phyloP scores from a whole-genome alignment of 495 filamentous ascomycete species.

The Trichoderma gamsii region DNA sequence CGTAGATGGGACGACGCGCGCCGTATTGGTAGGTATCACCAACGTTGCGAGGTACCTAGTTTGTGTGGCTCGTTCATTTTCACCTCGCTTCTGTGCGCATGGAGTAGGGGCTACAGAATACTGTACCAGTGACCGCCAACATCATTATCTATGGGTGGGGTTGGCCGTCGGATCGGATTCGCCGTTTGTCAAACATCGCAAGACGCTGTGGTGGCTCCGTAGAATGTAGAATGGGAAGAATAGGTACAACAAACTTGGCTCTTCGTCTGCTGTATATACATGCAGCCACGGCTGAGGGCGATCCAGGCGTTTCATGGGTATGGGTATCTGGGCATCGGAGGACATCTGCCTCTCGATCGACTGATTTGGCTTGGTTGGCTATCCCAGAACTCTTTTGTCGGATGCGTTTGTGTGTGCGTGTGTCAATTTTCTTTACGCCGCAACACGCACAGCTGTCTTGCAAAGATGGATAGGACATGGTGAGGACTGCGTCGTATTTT shows the following conservation, averaged over 20 bases:
- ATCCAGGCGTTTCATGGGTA: not conserved
- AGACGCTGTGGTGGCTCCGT: not conserved
- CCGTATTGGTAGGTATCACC: not conserved
- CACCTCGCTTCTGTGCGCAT: not conserved
- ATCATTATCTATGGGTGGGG: not conserved
- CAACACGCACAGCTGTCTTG: too few relatives aligned
- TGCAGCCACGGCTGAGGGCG: not conserved
- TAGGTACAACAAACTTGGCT: not conserved
- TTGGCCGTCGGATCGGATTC: not conserved
- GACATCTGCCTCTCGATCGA: too few relatives aligned
- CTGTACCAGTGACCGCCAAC: not conserved
- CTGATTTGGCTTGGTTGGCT: not conserved
- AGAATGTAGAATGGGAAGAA: too few relatives aligned
- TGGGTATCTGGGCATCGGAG: not conserved
- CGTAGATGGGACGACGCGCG: not conserved
- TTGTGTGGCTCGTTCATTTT: not conserved
- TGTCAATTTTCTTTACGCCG: too few relatives aligned
- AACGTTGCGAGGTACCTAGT: not conserved
- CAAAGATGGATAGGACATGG: too few relatives aligned
- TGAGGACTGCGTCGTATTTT: not conserved
- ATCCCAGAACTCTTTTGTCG: not conserved
- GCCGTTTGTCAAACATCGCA: not conserved
- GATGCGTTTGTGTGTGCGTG: too few relatives aligned
- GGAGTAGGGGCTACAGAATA: not conserved
- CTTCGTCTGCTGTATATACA: not conserved